A percentile compares a stretch with the other conserved stretches of the same genome.
phyloP scores from a whole-genome alignment of 345 rosid species.

The Balakata baccata region DNA sequence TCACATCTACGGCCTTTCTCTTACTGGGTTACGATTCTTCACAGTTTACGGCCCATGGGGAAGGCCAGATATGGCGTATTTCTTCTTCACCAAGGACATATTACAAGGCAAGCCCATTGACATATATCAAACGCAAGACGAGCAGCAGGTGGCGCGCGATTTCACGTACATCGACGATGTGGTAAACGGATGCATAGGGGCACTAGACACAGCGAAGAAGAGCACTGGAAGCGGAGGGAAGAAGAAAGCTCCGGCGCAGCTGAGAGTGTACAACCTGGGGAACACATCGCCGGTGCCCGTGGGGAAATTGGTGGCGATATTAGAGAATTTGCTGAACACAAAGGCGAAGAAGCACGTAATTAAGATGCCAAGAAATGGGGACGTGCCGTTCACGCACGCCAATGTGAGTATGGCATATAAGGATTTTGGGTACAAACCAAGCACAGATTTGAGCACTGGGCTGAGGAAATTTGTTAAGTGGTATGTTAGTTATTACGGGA shows the following conservation, averaged over 20 bases:
- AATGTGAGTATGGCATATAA: slow-evolving; percentile 21
- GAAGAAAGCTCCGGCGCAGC: slow-evolving; percentile 24
- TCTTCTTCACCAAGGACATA: slow-evolving; percentile 27
- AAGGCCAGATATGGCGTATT: slow-evolving; percentile 31
- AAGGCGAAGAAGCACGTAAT: slow-evolving; percentile 28
- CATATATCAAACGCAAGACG: slow-evolving; percentile 21
- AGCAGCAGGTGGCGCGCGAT: slow-evolving; percentile 32
- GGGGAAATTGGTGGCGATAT: slow-evolving; percentile 18
- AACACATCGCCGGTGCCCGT: slow-evolving; percentile 29
- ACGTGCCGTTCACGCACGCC: slow-evolving; percentile 26
- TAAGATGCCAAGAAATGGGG: slow-evolving; percentile 32
- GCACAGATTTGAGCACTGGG: slow-evolving; percentile 24
- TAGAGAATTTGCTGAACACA: slow-evolving; percentile 19
- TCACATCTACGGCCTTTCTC: slow-evolving; percentile 25
- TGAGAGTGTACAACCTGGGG: slow-evolving; percentile 29
- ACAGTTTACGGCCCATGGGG: slow-evolving; percentile 34
- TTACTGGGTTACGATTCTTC: slow-evolving; percentile 28
- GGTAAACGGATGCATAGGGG: slow-evolving; percentile 27
- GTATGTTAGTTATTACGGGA: slow-evolving; percentile 24
- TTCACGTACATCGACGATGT: slow-evolving; percentile 27
- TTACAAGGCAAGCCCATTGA: slow-evolving; percentile 22
- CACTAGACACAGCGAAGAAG: slow-evolving; percentile 29
- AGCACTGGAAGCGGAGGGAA: slow-evolving; percentile 29
- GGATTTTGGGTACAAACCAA: slow-evolving; percentile 26
- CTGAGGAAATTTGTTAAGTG: slow-evolving; percentile 29